These are phyloP conservation scores for Prunus mume DNA, from an alignment of 306 rosid species.

Conservation along the genomic window DNA sequence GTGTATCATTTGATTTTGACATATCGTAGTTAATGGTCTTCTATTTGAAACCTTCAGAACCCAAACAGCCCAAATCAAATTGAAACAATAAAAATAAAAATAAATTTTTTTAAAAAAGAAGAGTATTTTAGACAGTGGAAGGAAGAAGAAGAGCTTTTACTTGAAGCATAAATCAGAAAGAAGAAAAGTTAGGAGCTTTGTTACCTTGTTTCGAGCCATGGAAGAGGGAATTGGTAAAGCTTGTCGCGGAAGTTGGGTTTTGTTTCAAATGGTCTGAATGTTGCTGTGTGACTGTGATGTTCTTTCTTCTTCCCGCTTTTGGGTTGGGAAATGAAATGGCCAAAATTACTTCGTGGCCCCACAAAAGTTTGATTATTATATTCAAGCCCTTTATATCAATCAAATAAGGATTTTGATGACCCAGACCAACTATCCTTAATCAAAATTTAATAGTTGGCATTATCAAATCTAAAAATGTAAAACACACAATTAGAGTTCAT, in stretches of 20 bases:
- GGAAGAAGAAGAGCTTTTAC: not conserved
- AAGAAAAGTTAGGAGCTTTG: not conserved
- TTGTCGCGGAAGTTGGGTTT: conserved; percentile 29
- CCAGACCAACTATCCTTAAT: too few species aligned
- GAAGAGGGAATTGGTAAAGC: conserved; percentile 24
- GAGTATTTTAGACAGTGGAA: not conserved
- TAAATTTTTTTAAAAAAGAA: not conserved
- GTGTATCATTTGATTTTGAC: not conserved
- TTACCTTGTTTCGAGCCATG: conserved; percentile 83
- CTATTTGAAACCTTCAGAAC: not conserved
- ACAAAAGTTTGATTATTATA: not conserved
- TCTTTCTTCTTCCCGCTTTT: conserved; percentile 13
- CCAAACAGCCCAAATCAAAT: not conserved
- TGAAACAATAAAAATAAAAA: not conserved
- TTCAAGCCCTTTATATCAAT: not conserved
- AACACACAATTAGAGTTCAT: too few species aligned
- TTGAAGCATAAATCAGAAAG: not conserved
- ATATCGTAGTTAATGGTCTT: not conserved
- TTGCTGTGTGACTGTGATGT: not conserved
- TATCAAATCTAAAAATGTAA: too few species aligned
- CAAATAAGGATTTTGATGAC: too few species aligned
- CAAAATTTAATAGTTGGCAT: too few species aligned
- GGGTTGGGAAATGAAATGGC: not conserved
- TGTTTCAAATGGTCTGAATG: not conserved
- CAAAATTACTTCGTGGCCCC: not conserved